Evolutionary conservation across 768 basidiomycete species (phyloP).

Genomic region (Saitozyma sp.): DNA sequence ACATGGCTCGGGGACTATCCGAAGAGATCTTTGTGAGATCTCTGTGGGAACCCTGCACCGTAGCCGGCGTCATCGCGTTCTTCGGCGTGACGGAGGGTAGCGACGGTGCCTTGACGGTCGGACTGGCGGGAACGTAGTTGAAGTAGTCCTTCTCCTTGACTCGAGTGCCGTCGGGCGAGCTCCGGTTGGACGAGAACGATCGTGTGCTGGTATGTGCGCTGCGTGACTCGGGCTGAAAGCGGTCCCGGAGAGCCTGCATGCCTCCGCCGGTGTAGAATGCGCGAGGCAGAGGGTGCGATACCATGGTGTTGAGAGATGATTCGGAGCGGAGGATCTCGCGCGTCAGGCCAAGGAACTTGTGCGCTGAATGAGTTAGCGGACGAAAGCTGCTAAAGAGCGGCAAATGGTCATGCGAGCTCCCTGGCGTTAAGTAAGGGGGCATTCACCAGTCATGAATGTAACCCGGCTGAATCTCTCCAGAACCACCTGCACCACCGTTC

Average conservation of each 20-base stretch:
- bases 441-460: constrained; percentile 80
- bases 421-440: no score
- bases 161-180: neutral
- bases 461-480: constrained; percentile 94
- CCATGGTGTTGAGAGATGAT: constrained; percentile 94
- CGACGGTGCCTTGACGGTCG: constrained; percentile 38
- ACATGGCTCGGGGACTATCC: constrained; percentile 1
- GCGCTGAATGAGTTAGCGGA: constrained; percentile 58
- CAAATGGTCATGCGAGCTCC: no score
- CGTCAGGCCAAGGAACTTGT: constrained; percentile 92
- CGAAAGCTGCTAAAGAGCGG: no score
- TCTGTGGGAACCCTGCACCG: neutral
- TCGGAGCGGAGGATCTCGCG: constrained; percentile 94
- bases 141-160: constrained; percentile 49
- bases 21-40: neutral
- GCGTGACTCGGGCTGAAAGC: constrained; percentile 62
- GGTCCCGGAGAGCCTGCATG: constrained; percentile 79
- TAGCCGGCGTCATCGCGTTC: constrained; percentile 28
- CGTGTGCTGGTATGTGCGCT: constrained; percentile 7
- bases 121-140: constrained; percentile 43
- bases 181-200: neutral
- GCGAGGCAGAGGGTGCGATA: constrained; percentile 87
- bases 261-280: constrained; percentile 93
- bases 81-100: constrained; percentile 43
- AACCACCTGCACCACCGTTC: constrained; percentile 93